Conservation (phyloP, 2,329 filamentous ascomycete genomes). For the Fusarium mundagurra region DNA sequence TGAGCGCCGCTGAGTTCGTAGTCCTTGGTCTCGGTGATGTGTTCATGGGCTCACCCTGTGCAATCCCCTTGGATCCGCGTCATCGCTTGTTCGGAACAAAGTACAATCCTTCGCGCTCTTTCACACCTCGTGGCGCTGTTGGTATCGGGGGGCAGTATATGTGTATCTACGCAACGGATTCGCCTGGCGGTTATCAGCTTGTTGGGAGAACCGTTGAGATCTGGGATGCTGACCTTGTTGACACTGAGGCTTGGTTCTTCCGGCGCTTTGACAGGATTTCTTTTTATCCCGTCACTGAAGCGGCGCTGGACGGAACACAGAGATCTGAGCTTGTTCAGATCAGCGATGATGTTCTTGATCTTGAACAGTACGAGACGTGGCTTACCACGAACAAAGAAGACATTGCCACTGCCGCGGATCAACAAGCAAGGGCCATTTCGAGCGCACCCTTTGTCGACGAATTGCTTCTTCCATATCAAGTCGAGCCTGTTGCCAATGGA, state of each 20-base stretch:
- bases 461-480: slow-evolving; percentile 40
- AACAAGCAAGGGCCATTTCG: slow-evolving; percentile 41
- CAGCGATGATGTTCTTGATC: slow-evolving; percentile 43
- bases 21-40: slow-evolving; percentile 53
- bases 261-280: slow-evolving; percentile 48
- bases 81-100: slow-evolving; percentile 50
- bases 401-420: slow-evolving; percentile 33
- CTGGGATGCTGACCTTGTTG: slow-evolving; percentile 42
- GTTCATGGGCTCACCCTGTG: slow-evolving; percentile 52
- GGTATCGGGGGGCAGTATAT: slow-evolving; percentile 52
- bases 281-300: slow-evolving; percentile 46
- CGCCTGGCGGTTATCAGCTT: slow-evolving; percentile 52
- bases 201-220: slow-evolving; percentile 49
- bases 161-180: slow-evolving; percentile 52
- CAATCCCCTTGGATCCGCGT: slow-evolving; percentile 49
- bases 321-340: slow-evolving; percentile 40
- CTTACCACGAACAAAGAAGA: slow-evolving; percentile 42
- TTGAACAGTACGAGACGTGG: slow-evolving; percentile 47
- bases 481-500: neutral
- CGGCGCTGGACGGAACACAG: slow-evolving; percentile 39
- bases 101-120: slow-evolving; percentile 51
- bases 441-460: slow-evolving; percentile 45
- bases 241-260: slow-evolving; percentile 42
- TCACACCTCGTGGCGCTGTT: slow-evolving; percentile 49
- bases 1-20: slow-evolving; percentile 48